Conservation (phyloP, 108 stramenopile species). For the Aurantiochytrium sp. region DNA sequence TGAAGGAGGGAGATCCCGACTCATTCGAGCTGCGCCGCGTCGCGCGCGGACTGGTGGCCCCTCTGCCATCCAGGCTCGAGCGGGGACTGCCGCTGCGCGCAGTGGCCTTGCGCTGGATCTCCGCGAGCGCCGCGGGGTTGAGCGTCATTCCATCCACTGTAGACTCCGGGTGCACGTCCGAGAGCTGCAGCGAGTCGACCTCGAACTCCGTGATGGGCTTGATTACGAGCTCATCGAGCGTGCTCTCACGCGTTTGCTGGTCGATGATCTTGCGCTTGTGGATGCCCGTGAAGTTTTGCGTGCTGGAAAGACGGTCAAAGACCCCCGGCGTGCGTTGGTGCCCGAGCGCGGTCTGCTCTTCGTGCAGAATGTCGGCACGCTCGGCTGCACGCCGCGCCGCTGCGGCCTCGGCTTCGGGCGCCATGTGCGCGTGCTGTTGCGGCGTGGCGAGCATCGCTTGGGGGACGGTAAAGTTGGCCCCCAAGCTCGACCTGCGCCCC, state of each 20-base stretch:
- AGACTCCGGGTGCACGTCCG: background rate
- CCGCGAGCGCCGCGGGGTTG: background rate
- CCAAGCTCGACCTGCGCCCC: background rate
- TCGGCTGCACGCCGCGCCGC: too few species aligned
- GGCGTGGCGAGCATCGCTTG: too few species aligned
- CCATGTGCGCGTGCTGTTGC: too few species aligned
- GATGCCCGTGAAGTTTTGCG: constrained; percentile 2
- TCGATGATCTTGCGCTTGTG: constrained; percentile 5
- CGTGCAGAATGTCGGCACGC: too few species aligned
- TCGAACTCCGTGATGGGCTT: background rate
- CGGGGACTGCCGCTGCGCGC: background rate
- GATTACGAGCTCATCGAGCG: background rate
- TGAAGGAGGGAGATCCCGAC: background rate
- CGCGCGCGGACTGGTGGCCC: background rate
- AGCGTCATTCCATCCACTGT: background rate
- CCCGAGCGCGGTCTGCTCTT: background rate
- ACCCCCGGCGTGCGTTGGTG: background rate
- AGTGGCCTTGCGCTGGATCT: background rate
- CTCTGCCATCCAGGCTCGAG: background rate
- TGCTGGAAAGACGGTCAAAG: background rate
- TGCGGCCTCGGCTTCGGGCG: too few species aligned
- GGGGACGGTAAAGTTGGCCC: background rate
- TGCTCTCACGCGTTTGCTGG: background rate
- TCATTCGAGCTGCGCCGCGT: background rate
- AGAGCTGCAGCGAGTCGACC: background rate